Percentiles rank a stretch among this genome's conserved stretches.
Conservation (phyloP, 129 eudicot species). For the Helianthus tuberosus region DNA sequence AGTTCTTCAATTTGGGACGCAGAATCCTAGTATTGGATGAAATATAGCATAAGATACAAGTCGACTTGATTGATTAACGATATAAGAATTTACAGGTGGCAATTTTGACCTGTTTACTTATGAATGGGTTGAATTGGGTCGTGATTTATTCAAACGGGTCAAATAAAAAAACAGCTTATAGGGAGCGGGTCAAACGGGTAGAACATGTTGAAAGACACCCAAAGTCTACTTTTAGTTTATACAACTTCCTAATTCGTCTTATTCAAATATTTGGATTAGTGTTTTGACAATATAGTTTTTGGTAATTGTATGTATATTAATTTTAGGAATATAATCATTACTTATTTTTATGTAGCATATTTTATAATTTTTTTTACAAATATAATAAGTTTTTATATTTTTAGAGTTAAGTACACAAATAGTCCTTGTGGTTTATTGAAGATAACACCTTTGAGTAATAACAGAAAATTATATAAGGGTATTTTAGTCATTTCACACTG, state of each 20-base stretch:
- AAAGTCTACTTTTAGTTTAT: not conserved
- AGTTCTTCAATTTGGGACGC: conserved; percentile 61
- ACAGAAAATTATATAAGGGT: too few species aligned
- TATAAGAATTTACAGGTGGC: not conserved
- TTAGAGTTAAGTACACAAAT: too few species aligned
- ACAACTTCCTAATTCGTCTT: not conserved
- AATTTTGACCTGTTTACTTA: not conserved
- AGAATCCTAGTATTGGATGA: conserved; percentile 41
- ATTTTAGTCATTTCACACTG: too few species aligned
- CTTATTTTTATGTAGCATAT: too few species aligned
- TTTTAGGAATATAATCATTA: too few species aligned
- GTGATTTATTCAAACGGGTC: not conserved
- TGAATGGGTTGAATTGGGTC: not conserved
- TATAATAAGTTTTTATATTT: too few species aligned
- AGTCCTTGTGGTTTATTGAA: too few species aligned
- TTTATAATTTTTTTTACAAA: too few species aligned
- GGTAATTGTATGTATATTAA: too few species aligned
- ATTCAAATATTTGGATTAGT: not conserved
- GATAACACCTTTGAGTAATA: too few species aligned
- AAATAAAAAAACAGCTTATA: not conserved
- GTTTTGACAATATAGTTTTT: not conserved
- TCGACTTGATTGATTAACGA: conserved; percentile 6
- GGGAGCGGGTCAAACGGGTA: not conserved
- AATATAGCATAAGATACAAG: conserved; percentile 10
- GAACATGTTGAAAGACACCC: not conserved